Conservation (phyloP, 805 yeast species). For the Sungouiozyma intestinalis region DNA sequence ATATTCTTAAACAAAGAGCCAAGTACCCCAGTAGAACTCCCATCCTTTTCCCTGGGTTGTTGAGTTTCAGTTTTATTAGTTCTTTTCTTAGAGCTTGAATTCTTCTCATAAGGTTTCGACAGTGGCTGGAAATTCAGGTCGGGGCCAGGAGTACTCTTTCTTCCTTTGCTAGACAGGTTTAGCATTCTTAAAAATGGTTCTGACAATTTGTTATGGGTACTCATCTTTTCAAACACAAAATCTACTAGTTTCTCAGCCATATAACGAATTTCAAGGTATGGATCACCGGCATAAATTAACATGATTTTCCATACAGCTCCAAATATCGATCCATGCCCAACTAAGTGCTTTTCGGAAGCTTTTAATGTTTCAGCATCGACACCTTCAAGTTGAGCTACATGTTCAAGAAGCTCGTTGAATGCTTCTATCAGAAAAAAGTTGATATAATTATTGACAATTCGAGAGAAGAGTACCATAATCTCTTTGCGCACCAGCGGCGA, state of each 20-base stretch:
- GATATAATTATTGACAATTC: constrained; percentile 57
- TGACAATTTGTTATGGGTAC: constrained; percentile 44
- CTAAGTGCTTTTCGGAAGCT: constrained; percentile 41
- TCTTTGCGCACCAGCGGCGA: constrained; percentile 84
- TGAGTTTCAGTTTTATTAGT: not conserved
- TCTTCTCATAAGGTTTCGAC: constrained; percentile 2
- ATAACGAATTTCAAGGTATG: constrained; percentile 68
- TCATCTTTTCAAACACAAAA: constrained; percentile 49
- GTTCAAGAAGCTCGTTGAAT: constrained; percentile 73
- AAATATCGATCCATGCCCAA: constrained; percentile 81
- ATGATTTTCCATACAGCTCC: constrained; percentile 82
- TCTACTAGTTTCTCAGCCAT: constrained; percentile 70
- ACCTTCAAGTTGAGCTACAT: constrained; percentile 49
- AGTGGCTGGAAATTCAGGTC: not conserved
- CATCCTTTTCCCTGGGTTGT: not conserved
- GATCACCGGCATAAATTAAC: constrained; percentile 74
- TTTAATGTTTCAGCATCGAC: constrained; percentile 13
- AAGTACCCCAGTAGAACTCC: constrained; percentile 13
- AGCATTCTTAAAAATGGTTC: constrained; percentile 42
- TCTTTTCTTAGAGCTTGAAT: constrained; percentile 5
- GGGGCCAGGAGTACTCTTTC: not conserved
- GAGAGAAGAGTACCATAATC: constrained; percentile 64
- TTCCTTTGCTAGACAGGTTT: not conserved
- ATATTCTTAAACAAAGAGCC: constrained; percentile 23
- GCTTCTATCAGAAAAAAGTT: constrained; percentile 80